A percentile compares a stretch with the other conserved stretches of the same genome.
Conservation (phyloP, 1,284 basidiomycete species). For the Vanrija humicola region DNA sequence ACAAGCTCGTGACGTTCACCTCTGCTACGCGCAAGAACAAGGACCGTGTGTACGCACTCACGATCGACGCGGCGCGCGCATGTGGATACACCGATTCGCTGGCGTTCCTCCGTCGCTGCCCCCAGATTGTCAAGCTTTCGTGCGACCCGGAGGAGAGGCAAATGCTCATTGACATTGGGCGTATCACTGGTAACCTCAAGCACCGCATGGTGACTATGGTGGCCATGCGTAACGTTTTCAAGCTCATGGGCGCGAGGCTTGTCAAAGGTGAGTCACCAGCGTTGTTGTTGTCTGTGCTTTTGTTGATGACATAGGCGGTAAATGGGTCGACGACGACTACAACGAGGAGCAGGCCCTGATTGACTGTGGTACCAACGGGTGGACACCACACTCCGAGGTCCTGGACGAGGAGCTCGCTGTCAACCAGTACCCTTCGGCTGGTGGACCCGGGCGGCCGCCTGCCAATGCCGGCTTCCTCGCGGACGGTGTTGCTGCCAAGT, state of each 20-base stretch:
- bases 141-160: constrained; percentile 86
- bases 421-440: constrained; percentile 28
- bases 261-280: constrained; percentile 63
- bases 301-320: constrained; percentile 61
- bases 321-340: constrained; percentile 91
- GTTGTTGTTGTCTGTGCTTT: background rate
- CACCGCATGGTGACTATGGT: constrained; percentile 91
- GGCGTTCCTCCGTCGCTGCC: constrained; percentile 91
- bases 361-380: constrained; percentile 65
- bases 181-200: constrained; percentile 80
- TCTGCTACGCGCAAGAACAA: constrained; percentile 73
- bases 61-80: constrained; percentile 92
- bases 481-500: constrained; percentile 47
- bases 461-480: constrained; percentile 16
- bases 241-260: constrained; percentile 87
- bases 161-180: constrained; percentile 78
- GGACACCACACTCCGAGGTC: constrained; percentile 68
- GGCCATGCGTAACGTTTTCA: constrained; percentile 87
- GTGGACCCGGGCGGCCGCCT: constrained; percentile 30
- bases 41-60: constrained; percentile 84
- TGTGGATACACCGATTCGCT: constrained; percentile 94
- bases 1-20: constrained; percentile 82
- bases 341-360: constrained; percentile 76
- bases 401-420: constrained; percentile 62
- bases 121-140: constrained; percentile 81